Conservation (phyloP, 257 asterid species). For the Ilex asprella region DNA sequence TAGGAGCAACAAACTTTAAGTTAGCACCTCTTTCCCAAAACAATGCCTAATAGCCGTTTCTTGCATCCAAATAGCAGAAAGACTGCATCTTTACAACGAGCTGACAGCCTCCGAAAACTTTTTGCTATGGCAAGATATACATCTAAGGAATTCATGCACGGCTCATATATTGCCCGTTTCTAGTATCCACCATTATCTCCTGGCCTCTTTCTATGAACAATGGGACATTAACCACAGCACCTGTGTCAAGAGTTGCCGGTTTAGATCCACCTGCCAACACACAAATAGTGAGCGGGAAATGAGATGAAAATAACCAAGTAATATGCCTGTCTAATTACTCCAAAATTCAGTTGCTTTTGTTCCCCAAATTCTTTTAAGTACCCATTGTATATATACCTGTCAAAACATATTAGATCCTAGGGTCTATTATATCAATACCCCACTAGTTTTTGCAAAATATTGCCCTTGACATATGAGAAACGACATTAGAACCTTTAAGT, state of each 20-base stretch:
- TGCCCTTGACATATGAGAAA: no score
- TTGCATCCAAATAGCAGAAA: slow-evolving; percentile 11
- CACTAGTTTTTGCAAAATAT: background rate
- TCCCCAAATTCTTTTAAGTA: background rate
- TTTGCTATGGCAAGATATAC: slow-evolving; percentile 10
- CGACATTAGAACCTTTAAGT: no score
- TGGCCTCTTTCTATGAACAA: slow-evolving; percentile 62
- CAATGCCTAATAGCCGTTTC: background rate
- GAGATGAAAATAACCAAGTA: background rate
- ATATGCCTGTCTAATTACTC: background rate
- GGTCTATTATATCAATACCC: background rate
- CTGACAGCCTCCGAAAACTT: slow-evolving; percentile 3
- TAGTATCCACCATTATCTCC: slow-evolving; percentile 69
- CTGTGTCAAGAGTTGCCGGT: slow-evolving; percentile 83
- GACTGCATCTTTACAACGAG: slow-evolving; percentile 13
- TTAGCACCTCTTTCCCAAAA: no score
- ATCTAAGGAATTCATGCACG: slow-evolving; percentile 47
- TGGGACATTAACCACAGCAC: slow-evolving; percentile 86
- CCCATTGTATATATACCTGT: background rate
- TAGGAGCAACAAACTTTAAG: no score
- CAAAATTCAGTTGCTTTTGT: no score
- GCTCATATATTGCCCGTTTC: slow-evolving; percentile 95
- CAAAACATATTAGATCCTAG: background rate
- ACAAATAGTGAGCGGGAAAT: background rate
- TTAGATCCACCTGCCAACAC: slow-evolving; percentile 80